Evolutionary conservation across 768 basidiomycete genomes (phyloP).

Genomic region (Boletus sensibilis): DNA sequence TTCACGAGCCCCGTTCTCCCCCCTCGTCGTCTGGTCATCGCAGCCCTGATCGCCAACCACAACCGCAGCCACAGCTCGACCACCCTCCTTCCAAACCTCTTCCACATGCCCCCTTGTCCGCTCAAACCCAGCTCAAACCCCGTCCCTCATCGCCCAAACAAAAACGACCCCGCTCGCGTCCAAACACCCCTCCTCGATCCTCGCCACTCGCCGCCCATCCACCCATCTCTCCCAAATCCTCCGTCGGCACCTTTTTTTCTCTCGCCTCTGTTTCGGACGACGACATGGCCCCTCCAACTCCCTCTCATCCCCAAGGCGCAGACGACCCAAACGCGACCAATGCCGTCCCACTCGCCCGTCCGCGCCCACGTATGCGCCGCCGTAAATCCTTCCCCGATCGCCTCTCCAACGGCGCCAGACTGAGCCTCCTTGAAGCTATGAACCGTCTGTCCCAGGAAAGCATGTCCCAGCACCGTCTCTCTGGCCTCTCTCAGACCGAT

Average conservation of each 20-base stretch:
- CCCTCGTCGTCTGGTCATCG: not conserved
- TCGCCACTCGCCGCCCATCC: constrained; percentile 11
- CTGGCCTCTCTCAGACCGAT: constrained; percentile 7
- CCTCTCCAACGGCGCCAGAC: constrained; percentile 18
- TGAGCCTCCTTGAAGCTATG: constrained; percentile 31
- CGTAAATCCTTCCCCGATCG: constrained; percentile 29
- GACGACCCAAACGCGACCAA: not conserved
- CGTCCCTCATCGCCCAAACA: constrained; percentile 6
- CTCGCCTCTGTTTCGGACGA: constrained; percentile 20
- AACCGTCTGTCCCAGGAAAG: constrained; percentile 25
- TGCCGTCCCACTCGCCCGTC: constrained; percentile 7
- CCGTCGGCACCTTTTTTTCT: constrained; percentile 28
- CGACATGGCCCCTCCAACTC: not conserved
- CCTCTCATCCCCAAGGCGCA: not conserved
- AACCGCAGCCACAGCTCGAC: constrained; percentile 8
- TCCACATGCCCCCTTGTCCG: constrained; percentile 4
- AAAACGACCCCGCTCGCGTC: constrained; percentile 18
- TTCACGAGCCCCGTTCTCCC: not conserved
- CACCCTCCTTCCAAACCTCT: not conserved
- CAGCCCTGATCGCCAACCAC: not conserved
- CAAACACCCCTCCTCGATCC: constrained; percentile 16
- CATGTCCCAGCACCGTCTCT: not conserved
- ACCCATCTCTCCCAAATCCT: constrained; percentile 29
- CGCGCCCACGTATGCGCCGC: constrained; percentile 15
- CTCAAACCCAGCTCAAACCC: not conserved